Evolutionary conservation across 2,329 filamentous ascomycete genomes (phyloP).

Genomic region (Arthroderma uncinatum): DNA sequence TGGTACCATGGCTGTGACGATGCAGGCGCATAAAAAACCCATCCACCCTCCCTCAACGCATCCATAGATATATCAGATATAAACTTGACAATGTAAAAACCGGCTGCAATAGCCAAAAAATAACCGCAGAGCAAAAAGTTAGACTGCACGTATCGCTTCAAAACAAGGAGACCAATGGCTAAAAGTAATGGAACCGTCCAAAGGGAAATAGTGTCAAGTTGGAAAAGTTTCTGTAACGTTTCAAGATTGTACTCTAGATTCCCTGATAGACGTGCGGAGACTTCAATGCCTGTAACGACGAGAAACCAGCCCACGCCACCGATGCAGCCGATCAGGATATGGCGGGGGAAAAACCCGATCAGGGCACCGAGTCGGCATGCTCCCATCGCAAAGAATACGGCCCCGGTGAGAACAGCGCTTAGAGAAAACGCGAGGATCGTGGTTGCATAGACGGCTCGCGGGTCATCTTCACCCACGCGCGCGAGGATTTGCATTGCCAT

Average conservation of each 20-base stretch:
- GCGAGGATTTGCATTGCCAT: slow-evolving; percentile 85
- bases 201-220: slow-evolving; percentile 61
- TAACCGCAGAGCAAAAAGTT: slow-evolving; percentile 80
- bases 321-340: slow-evolving; percentile 94
- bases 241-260: slow-evolving; percentile 69
- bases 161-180: slow-evolving; percentile 62
- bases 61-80: slow-evolving; percentile 54
- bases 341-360: slow-evolving; percentile 91
- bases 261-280: slow-evolving; percentile 78
- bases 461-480: slow-evolving; percentile 65
- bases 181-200: slow-evolving; percentile 73
- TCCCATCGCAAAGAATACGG: slow-evolving; percentile 87
- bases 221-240: slow-evolving; percentile 64
- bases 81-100: slow-evolving; percentile 41
- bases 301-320: slow-evolving; percentile 95
- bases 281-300: slow-evolving; percentile 80
- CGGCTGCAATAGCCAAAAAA: slow-evolving; percentile 65
- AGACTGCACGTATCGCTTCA: slow-evolving; percentile 64
- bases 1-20: slow-evolving; percentile 89
- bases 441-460: slow-evolving; percentile 80
- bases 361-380: slow-evolving; percentile 78
- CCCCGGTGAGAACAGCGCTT: slow-evolving; percentile 80
- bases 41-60: slow-evolving; percentile 60
- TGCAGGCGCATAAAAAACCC: slow-evolving; percentile 83
- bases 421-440: slow-evolving; percentile 84